Percentiles rank a stretch among this genome's conserved stretches.
phyloP scores from a whole-genome alignment of 2,329 filamentous ascomycete genomes.

The Clonostachys chloroleuca region DNA sequence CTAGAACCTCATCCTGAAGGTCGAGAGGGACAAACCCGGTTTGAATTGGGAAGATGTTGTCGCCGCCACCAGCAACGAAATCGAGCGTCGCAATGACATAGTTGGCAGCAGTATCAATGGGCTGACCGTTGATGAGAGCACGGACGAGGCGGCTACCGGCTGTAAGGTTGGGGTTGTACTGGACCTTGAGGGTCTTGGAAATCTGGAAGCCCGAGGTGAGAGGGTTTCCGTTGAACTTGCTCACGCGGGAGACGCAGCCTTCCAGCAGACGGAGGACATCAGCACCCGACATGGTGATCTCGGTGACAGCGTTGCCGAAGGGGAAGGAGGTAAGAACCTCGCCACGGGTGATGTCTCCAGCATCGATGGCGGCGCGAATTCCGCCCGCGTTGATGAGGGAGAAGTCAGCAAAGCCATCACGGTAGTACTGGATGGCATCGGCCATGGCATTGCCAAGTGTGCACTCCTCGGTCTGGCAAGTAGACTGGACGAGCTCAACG shows the following conservation, averaged over 20 bases:
- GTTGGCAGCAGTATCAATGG: conserved; percentile 34
- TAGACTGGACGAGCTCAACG: conserved; percentile 53
- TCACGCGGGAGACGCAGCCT: conserved; percentile 50
- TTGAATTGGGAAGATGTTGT: conserved; percentile 49
- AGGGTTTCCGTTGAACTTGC: conserved; percentile 44
- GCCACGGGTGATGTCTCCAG: conserved; percentile 58
- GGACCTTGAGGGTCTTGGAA: conserved; percentile 48
- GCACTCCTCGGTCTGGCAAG: conserved; percentile 55
- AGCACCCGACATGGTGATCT: conserved; percentile 48
- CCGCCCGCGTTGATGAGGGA: conserved; percentile 62
- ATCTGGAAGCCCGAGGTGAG: conserved; percentile 60
- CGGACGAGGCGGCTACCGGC: conserved; percentile 46
- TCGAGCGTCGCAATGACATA: conserved; percentile 60
- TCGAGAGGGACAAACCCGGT: conserved; percentile 39
- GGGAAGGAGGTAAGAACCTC: conserved; percentile 62
- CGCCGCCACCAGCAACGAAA: conserved; percentile 58
- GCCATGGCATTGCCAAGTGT: conserved; percentile 49
- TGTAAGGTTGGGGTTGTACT: conserved; percentile 48
- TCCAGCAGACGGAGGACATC: conserved; percentile 54
- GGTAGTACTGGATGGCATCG: conserved; percentile 59
- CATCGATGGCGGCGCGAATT: conserved; percentile 58
- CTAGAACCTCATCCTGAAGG: conserved; percentile 48
- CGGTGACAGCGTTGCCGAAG: conserved; percentile 61
- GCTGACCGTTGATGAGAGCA: conserved; percentile 42
- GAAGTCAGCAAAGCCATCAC: conserved; percentile 47